Evolutionary conservation across 139 green algal genomes (phyloP).

Genomic region (Micractinium sp.): DNA sequence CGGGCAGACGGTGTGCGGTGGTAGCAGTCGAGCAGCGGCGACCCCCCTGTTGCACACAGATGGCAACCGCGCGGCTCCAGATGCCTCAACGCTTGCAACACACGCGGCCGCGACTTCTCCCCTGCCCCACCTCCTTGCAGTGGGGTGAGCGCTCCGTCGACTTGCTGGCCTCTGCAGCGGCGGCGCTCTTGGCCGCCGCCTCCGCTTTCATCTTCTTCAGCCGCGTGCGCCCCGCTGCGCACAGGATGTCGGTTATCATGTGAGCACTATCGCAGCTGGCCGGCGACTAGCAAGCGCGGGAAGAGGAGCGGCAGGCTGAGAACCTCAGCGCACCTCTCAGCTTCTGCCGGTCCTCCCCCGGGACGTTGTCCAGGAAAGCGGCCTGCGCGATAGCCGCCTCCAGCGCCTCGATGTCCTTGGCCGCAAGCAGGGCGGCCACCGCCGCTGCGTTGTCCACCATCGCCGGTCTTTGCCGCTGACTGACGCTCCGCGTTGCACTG

Average conservation of each 20-base stretch:
- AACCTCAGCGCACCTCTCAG: slow-evolving; percentile 62
- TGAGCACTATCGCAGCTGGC: background rate
- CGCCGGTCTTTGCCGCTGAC: slow-evolving; percentile 3
- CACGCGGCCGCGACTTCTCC: background rate
- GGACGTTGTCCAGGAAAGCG: slow-evolving; percentile 72
- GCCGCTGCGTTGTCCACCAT: slow-evolving; percentile 38
- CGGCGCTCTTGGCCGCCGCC: slow-evolving; percentile 47
- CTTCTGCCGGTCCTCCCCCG: slow-evolving; percentile 83
- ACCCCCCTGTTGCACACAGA: too few relatives aligned
- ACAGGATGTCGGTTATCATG: background rate
- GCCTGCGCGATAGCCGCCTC: slow-evolving; percentile 69
- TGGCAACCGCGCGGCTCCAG: background rate
- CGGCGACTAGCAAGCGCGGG: background rate
- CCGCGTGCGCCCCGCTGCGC: slow-evolving; percentile 72
- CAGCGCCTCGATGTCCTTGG: slow-evolving; percentile 74
- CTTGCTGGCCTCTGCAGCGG: slow-evolving; percentile 32
- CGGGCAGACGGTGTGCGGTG: background rate
- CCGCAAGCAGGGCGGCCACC: slow-evolving; percentile 60
- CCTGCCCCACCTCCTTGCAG: slow-evolving; percentile 53
- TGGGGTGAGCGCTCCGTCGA: slow-evolving; percentile 66
- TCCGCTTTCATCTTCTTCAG: slow-evolving; percentile 71
- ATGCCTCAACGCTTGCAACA: background rate
- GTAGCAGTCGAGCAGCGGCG: too few relatives aligned
- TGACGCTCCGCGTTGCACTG: too few relatives aligned
- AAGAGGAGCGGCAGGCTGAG: background rate